phyloP scores from a whole-genome alignment of 1,139 yeast species.

The Geotrichum macrosporum region DNA sequence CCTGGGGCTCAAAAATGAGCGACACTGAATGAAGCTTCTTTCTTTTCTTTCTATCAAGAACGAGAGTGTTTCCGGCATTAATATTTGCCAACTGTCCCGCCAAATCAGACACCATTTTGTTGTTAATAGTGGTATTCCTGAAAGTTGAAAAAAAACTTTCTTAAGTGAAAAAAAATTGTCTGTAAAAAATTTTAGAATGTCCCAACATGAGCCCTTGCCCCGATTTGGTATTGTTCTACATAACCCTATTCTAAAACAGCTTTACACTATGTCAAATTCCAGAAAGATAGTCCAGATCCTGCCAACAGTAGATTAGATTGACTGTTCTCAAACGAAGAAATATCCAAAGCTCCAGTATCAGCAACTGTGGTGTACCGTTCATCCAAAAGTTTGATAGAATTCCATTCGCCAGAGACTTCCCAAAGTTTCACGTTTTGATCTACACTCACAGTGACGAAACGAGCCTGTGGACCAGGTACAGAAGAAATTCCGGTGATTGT shows the following conservation, averaged over 20 bases:
- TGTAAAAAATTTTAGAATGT: slow-evolving; percentile 4
- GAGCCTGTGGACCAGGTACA: slow-evolving; percentile 27
- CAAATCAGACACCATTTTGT: slow-evolving; percentile 46
- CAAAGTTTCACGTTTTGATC: slow-evolving; percentile 75
- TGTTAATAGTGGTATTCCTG: background rate
- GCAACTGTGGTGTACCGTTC: slow-evolving; percentile 73
- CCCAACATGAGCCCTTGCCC: slow-evolving; percentile 18
- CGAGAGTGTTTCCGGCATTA: slow-evolving; percentile 63
- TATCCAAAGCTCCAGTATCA: slow-evolving; percentile 69
- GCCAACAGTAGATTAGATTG: slow-evolving; percentile 26
- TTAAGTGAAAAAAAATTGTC: background rate
- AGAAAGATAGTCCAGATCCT: slow-evolving; percentile 34
- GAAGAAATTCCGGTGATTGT: slow-evolving; percentile 66
- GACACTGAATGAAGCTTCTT: slow-evolving; percentile 86
- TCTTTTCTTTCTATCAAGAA: slow-evolving; percentile 80
- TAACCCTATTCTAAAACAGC: no score
- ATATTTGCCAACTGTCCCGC: slow-evolving; percentile 78
- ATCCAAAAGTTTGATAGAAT: slow-evolving; percentile 40
- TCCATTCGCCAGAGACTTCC: slow-evolving; percentile 40
- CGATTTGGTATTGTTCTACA: background rate
- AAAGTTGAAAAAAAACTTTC: background rate
- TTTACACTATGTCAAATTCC: slow-evolving; percentile 19
- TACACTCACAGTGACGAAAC: slow-evolving; percentile 54
- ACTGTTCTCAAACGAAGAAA: slow-evolving; percentile 10
- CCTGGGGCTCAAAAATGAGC: slow-evolving; percentile 75